phyloP scores from a whole-genome alignment of 139 green algal genomes.

The Protoeuglena noctilucae region DNA sequence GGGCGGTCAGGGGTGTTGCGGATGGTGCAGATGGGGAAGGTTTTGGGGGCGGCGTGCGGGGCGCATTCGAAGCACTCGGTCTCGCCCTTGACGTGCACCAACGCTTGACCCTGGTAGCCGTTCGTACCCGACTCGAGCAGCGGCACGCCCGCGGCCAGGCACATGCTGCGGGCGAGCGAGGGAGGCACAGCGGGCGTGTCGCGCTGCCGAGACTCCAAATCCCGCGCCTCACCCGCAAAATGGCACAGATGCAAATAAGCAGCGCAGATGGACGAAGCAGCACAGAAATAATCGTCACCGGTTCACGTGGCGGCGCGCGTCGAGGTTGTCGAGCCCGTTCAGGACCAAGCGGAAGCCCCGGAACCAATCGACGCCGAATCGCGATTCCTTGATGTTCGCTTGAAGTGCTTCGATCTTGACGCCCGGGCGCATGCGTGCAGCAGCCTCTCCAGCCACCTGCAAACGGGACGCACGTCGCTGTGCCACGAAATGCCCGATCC shows the following conservation, averaged over 20 bases:
- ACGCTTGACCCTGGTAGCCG: constrained; percentile 71
- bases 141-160: constrained; percentile 63
- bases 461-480: too few species aligned
- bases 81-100: constrained; percentile 10
- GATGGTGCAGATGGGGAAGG: constrained; percentile 93
- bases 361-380: constrained; percentile 80
- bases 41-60: constrained; percentile 68
- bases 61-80: constrained; percentile 94
- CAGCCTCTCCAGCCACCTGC: constrained; percentile 60
- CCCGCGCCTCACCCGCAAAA: neutral
- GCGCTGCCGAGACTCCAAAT: too few species aligned
- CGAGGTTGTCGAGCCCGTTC: constrained; percentile 95
- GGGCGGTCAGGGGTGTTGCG: constrained; percentile 94
- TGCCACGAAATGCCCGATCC: too few species aligned
- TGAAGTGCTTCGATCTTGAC: constrained; percentile 15
- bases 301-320: constrained; percentile 83
- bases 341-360: constrained; percentile 77
- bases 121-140: constrained; percentile 88
- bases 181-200: too few species aligned
- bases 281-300: too few species aligned
- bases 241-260: too few species aligned
- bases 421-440: constrained; percentile 34
- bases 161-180: too few species aligned
- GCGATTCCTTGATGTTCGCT: constrained; percentile 52
- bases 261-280: too few species aligned